These are phyloP conservation scores for Dioscorea alata DNA, from an alignment of 106 monocot species.

Conservation along the genomic window DNA sequence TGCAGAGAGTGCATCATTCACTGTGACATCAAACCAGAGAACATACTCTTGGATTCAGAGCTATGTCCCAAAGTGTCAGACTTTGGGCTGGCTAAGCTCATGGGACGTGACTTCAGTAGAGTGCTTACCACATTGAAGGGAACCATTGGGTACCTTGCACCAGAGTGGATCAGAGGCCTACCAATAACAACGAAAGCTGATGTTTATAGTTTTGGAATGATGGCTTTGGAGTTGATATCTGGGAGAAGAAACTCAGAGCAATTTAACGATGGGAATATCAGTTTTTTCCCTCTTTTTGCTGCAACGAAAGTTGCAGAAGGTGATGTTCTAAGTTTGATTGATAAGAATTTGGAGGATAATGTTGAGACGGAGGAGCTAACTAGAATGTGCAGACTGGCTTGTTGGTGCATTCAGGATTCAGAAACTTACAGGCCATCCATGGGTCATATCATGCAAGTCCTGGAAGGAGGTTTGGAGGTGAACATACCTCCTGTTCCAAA, in stretches of 20 bases:
- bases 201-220: not conserved
- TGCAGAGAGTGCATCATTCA: constrained; percentile 9
- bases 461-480: constrained; percentile 14
- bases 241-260: constrained; percentile 17
- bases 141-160: not conserved
- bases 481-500: constrained; percentile 11
- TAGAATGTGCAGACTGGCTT: constrained; percentile 21
- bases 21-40: constrained; percentile 36
- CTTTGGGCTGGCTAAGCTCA: constrained; percentile 22
- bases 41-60: constrained; percentile 21
- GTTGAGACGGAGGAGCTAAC: constrained; percentile 7
- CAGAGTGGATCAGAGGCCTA: not conserved
- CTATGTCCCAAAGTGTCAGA: constrained; percentile 4
- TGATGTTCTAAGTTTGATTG: constrained; percentile 6
- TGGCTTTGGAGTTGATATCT: not conserved
- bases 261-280: not conserved
- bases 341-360: constrained; percentile 3
- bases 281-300: constrained; percentile 14
- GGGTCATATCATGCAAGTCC: constrained; percentile 4
- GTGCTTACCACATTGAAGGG: constrained; percentile 24
- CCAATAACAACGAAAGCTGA: not conserved
- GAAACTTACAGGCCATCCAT: not conserved
- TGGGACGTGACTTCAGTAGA: constrained; percentile 25
- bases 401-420: constrained; percentile 4
- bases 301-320: constrained; percentile 5